These are phyloP conservation scores for Hypoxylon sp. DNA, from an alignment of 2,329 filamentous ascomycete genomes.

Conservation along the genomic window DNA sequence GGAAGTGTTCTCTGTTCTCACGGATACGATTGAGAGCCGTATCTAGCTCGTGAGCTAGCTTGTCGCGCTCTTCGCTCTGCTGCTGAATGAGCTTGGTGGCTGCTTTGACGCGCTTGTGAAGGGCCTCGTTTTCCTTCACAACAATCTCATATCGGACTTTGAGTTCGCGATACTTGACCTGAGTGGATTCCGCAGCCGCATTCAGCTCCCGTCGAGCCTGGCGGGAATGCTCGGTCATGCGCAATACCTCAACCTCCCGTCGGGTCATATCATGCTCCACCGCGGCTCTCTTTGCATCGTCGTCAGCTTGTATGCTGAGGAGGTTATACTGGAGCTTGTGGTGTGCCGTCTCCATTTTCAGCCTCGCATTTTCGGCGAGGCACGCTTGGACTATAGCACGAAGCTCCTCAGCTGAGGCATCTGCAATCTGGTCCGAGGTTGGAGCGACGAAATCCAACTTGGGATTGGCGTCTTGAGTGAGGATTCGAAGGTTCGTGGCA, in stretches of 20 bases:
- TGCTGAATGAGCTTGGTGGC: conserved; percentile 84
- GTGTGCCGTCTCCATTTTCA: conserved; percentile 87
- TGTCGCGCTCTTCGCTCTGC: conserved; percentile 78
- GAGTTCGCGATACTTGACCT: conserved; percentile 70
- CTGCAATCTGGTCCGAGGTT: conserved; percentile 62
- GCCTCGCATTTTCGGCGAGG: conserved; percentile 67
- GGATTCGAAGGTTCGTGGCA: conserved; percentile 55
- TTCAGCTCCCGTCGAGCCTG: conserved; percentile 69
- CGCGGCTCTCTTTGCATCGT: conserved; percentile 85
- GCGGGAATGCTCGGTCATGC: conserved; percentile 76
- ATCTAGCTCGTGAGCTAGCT: conserved; percentile 79
- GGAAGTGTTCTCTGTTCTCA: conserved; percentile 90
- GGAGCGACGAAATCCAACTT: conserved; percentile 62
- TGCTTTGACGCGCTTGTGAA: conserved; percentile 74
- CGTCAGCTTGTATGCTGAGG: conserved; percentile 84
- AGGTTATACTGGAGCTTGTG: conserved; percentile 92
- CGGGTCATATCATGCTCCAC: conserved; percentile 95
- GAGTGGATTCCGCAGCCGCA: conserved; percentile 65
- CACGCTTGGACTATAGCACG: conserved; percentile 67
- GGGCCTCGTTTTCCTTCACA: conserved; percentile 72
- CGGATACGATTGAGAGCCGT: conserved; percentile 85
- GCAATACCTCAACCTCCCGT: conserved; percentile 86
- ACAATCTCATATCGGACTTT: conserved; percentile 75
- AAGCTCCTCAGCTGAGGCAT: conserved; percentile 68
- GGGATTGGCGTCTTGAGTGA: conserved; percentile 30